These are phyloP conservation scores for Verticillium albo-atrum DNA, from an alignment of 2,329 filamentous ascomycete genomes.

Conservation along the genomic window DNA sequence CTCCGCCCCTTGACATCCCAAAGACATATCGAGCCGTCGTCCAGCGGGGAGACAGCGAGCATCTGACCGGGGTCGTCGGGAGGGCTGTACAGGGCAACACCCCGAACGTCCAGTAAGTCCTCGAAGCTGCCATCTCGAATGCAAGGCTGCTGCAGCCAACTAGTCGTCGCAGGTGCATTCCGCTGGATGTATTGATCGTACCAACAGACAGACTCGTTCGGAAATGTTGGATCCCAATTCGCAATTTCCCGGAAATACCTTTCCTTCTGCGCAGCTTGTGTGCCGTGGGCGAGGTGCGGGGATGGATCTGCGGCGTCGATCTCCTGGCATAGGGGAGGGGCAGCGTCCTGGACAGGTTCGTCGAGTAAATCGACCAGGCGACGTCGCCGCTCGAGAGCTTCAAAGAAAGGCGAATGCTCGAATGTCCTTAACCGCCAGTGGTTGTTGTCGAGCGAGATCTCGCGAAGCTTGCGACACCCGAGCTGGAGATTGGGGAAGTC, in stretches of 20 bases:
- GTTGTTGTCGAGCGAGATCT: conserved; percentile 66
- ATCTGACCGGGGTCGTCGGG: conserved; percentile 41
- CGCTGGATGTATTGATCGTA: conserved; percentile 87
- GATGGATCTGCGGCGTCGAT: neutral
- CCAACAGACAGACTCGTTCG: conserved; percentile 70
- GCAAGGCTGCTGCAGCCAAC: conserved; percentile 69
- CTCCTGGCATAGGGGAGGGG: conserved; percentile 6
- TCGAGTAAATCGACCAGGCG: conserved; percentile 4
- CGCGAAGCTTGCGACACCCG: conserved; percentile 61
- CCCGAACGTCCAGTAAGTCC: conserved; percentile 62
- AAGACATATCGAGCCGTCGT: conserved; percentile 82
- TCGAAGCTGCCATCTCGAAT: conserved; percentile 33
- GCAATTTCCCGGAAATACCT: conserved; percentile 57
- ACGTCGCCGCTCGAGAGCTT: conserved; percentile 45
- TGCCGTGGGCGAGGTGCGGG: neutral
- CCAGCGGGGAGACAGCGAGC: conserved; percentile 70
- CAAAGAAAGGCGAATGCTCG: conserved; percentile 61
- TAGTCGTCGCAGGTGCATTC: conserved; percentile 66
- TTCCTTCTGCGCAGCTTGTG: conserved; percentile 20
- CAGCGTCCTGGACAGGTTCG: conserved; percentile 9
- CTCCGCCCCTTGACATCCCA: conserved; percentile 69
- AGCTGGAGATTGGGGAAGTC: conserved; percentile 66
- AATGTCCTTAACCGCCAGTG: conserved; percentile 78
- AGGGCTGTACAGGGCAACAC: conserved; percentile 61
- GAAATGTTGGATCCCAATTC: conserved; percentile 80